Evolutionary conservation across 352 stramenopile genomes (phyloP).

Genomic region (Pythium monospermum): DNA sequence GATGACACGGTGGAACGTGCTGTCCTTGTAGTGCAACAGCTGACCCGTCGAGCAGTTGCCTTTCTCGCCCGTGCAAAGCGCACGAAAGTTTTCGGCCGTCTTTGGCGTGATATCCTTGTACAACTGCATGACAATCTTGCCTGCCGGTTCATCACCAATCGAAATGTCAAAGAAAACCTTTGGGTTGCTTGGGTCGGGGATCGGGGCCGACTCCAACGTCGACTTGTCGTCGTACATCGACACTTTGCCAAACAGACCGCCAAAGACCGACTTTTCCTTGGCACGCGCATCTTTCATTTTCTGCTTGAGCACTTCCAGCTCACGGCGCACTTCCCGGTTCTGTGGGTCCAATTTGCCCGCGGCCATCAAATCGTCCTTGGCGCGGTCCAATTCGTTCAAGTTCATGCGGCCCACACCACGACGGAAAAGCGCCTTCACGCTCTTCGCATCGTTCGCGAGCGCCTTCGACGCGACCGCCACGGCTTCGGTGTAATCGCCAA

Average conservation of each 20-base stretch:
- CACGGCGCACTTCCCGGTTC: conserved; percentile 80
- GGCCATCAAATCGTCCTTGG: conserved; percentile 84
- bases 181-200: conserved; percentile 77
- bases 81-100: conserved; percentile 97
- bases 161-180: conserved; percentile 96
- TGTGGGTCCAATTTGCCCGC: conserved; percentile 73
- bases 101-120: conserved; percentile 95
- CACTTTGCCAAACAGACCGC: conserved; percentile 94
- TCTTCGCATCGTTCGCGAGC: conserved; percentile 76
- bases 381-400: conserved; percentile 79
- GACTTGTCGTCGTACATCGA: conserved; percentile 98
- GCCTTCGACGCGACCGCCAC: conserved; percentile 73
- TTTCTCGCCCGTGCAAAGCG: conserved; percentile 97
- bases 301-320: conserved; percentile 73
- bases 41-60: conserved; percentile 64
- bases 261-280: conserved; percentile 96
- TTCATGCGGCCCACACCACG: conserved; percentile 80
- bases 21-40: conserved; percentile 86
- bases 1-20: conserved; percentile 87
- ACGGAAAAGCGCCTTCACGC: conserved; percentile 84
- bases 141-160: conserved; percentile 82
- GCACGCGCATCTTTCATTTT: conserved; percentile 89
- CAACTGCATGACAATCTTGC: conserved; percentile 93
- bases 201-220: conserved; percentile 49
- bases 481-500: conserved; percentile 86